A percentile compares a stretch with the other conserved stretches of the same genome.
Evolutionary conservation across 805 yeast species (phyloP).

Genomic region (Cyberlindnera galapagoensis): DNA sequence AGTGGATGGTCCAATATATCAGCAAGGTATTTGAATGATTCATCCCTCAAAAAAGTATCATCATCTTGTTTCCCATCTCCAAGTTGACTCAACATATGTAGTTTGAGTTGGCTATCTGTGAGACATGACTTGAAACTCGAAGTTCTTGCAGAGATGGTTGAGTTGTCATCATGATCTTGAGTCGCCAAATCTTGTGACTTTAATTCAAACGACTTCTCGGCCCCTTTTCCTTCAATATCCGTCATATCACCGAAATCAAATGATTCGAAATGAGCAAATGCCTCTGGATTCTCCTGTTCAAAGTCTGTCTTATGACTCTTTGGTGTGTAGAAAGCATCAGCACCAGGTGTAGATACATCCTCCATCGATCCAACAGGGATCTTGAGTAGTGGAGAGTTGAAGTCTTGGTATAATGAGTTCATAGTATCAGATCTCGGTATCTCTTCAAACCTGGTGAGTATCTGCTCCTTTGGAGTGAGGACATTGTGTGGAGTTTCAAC

Average conservation of each 20-base stretch:
- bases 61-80: conserved; percentile 1
- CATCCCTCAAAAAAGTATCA: conserved; percentile 23
- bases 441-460: not conserved
- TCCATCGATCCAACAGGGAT: conserved; percentile 16
- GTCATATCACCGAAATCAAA: no score
- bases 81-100: conserved; percentile 1
- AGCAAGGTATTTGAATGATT: conserved; percentile 40
- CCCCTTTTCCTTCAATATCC: no score
- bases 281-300: no score
- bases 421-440: conserved; percentile 2
- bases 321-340: conserved; percentile 21
- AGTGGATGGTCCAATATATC: conserved; percentile 25
- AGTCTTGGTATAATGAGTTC: conserved; percentile 19
- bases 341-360: conserved; percentile 9
- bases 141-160: conserved; percentile 7
- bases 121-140: conserved; percentile 21
- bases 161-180: no score
- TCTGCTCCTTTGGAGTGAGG: not conserved
- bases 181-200: no score
- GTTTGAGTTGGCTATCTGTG: conserved; percentile 7
- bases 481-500: not conserved
- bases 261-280: not conserved
- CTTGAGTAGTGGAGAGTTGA: conserved; percentile 16
- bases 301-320: conserved; percentile 13
- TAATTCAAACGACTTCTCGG: no score